Base-by-base conservation (phyloP, 192 early-diverging fungal species). In the Umbelopsis sp. region DNA sequence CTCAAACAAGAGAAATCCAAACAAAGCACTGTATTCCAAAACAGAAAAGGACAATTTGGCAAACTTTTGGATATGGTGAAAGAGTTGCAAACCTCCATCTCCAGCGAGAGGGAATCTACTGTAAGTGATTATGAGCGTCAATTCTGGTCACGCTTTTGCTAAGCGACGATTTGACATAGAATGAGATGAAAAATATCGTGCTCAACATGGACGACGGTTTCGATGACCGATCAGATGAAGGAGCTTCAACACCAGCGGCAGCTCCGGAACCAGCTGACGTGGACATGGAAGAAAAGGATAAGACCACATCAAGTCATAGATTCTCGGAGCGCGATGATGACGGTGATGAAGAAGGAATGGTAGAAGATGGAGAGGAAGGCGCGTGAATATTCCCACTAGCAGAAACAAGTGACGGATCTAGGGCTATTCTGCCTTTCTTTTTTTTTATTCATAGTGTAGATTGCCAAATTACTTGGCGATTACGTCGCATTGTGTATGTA, bases 241-340 rank as follows among this genome's bases (percentile, higher is more conserved):
- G 30, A 16, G 47, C 51, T 1, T 61, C 69, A 35, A 61, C 55
- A 35, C 55, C 55, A 30, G 55, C 55, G 3, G 51, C 51, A 4
- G 4, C 18, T 33, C 27, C 33, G 7, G 70, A 68, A 46, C 37
- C 49, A 25, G 65, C 45, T 21, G 49, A 49, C 41, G 27, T 21
- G 1, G 35, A 65, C 6, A 52, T 68, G 49, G 67, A 71, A 48
- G 71, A 72, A 18, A 66, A 45, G 30, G 41, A 53, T 7, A 49
- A 49, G 15, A 27, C 67, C 20, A 55, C 49, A 7, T 30, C 46
- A 18, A 66, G 47, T 18, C 67, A 70, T 53, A 58, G 76, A 37
- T 78, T 78, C 50, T 61, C 72, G 12, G 76, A 78, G 20, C 45
- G 76, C 49, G 52, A 78, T 46, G 68, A 78, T 20, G 74, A 66